Percentiles rank a stretch among this genome's conserved stretches.
Evolutionary conservation across 2,329 filamentous ascomycete genomes (phyloP).

Genomic region (Endoconidiophora polonica): DNA sequence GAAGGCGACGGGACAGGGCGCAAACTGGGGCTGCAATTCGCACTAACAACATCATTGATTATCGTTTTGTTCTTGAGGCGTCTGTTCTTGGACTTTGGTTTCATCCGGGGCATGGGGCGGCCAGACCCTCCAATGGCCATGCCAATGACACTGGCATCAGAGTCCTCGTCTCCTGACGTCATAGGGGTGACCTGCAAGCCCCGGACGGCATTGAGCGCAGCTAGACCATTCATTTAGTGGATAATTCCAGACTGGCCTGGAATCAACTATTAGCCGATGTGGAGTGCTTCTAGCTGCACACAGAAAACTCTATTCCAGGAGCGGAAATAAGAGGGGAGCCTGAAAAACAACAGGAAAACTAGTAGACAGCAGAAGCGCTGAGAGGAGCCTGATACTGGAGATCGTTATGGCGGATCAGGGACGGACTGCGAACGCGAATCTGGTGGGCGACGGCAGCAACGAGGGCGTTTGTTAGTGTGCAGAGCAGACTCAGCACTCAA

Average conservation of each 20-base stretch:
- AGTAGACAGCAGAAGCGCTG: neutral
- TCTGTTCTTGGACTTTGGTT: constrained; percentile 13
- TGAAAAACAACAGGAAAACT: neutral
- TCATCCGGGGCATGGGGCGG: too few relatives aligned
- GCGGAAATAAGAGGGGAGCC: constrained; percentile 10
- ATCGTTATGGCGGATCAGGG: constrained; percentile 10
- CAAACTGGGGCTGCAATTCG: constrained; percentile 45
- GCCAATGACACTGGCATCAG: constrained; percentile 22
- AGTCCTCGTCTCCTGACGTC: constrained; percentile 41
- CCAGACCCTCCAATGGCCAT: neutral
- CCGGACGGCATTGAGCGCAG: constrained; percentile 38
- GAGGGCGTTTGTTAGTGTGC: neutral
- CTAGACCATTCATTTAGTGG: constrained; percentile 16
- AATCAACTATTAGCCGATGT: constrained; percentile 12
- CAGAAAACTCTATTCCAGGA: constrained; percentile 12
- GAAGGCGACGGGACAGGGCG: constrained; percentile 35
- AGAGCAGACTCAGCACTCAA: neutral
- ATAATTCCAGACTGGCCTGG: constrained; percentile 2
- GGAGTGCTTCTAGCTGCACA: constrained; percentile 9
- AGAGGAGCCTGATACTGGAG: neutral
- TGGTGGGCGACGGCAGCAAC: neutral
- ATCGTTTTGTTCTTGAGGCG: constrained; percentile 17
- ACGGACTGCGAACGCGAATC: neutral
- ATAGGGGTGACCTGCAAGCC: constrained; percentile 38
- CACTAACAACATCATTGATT: constrained; percentile 41